These are phyloP conservation scores for Detonula confervacea DNA, from an alignment of 352 stramenopile species.

Conservation along the genomic window DNA sequence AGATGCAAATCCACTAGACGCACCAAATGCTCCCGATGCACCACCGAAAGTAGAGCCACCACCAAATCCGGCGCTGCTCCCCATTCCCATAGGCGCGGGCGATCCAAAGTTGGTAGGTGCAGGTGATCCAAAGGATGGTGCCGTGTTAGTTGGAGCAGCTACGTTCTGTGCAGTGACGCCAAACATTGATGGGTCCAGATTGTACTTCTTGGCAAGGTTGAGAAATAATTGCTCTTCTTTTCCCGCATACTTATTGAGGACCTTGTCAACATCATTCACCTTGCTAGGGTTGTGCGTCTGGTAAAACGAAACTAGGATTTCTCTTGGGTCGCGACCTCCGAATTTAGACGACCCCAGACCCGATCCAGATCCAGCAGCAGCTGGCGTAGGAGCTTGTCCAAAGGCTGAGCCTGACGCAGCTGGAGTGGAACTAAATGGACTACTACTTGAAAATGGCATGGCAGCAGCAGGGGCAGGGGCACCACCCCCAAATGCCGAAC, in stretches of 20 bases:
- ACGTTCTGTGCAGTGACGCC: slow-evolving; percentile 41
- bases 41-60: slow-evolving; percentile 44
- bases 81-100: slow-evolving; percentile 7
- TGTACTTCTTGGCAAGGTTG: slow-evolving; percentile 85
- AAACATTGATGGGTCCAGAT: slow-evolving; percentile 75
- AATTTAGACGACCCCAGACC: slow-evolving; percentile 38
- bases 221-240: slow-evolving; percentile 81
- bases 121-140: slow-evolving; percentile 24
- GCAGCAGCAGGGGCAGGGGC: neutral
- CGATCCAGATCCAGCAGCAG: neutral
- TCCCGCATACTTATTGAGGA: slow-evolving; percentile 80
- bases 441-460: slow-evolving; percentile 25
- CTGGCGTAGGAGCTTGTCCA: slow-evolving; percentile 20
- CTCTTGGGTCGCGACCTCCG: slow-evolving; percentile 64
- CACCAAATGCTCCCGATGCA: slow-evolving; percentile 28
- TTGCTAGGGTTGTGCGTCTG: slow-evolving; percentile 70
- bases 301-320: slow-evolving; percentile 79
- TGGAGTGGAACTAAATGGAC: slow-evolving; percentile 17
- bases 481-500: too few species aligned
- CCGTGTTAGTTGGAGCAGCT: slow-evolving; percentile 29
- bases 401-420: slow-evolving; percentile 41
- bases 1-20: slow-evolving; percentile 17
- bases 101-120: slow-evolving; percentile 38
- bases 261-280: slow-evolving; percentile 77
- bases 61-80: slow-evolving; percentile 28